Conservation (phyloP, 2,329 filamentous ascomycete genomes). For the Talaromyces islandicus region DNA sequence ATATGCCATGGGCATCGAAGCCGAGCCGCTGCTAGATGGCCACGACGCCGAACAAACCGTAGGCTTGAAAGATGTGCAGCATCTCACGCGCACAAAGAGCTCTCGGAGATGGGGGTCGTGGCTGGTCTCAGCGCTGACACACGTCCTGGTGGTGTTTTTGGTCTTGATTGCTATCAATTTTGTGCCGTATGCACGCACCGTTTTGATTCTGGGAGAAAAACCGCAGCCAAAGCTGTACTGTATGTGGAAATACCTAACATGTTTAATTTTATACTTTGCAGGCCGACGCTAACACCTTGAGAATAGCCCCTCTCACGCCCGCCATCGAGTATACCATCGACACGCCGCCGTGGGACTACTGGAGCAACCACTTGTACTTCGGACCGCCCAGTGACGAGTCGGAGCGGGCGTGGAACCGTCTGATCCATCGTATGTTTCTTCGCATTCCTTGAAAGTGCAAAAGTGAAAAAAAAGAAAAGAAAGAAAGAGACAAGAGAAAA, state of each 20-base stretch:
- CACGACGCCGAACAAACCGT: background rate
- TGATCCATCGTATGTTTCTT: background rate
- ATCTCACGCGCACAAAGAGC: background rate
- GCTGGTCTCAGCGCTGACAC: background rate
- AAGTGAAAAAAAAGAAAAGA: no score
- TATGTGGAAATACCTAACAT: background rate
- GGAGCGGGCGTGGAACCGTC: background rate
- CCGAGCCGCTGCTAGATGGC: background rate
- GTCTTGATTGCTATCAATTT: background rate
- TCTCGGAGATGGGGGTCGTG: background rate
- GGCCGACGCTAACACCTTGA: no score
- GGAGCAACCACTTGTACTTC: background rate
- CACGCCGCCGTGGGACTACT: background rate
- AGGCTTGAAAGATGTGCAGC: background rate
- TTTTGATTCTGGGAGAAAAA: background rate
- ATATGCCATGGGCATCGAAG: background rate
- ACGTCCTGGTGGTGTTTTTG: background rate
- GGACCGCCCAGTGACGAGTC: background rate
- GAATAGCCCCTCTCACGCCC: background rate
- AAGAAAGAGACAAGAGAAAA: no score
- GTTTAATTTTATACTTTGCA: no score
- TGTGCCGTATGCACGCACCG: background rate
- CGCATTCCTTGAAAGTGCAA: no score
- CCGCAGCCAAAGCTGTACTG: background rate
- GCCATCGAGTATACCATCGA: constrained; percentile 1